These are phyloP conservation scores for Rhynchosporium secalis DNA, from an alignment of 2,329 filamentous ascomycete species.

Conservation along the genomic window DNA sequence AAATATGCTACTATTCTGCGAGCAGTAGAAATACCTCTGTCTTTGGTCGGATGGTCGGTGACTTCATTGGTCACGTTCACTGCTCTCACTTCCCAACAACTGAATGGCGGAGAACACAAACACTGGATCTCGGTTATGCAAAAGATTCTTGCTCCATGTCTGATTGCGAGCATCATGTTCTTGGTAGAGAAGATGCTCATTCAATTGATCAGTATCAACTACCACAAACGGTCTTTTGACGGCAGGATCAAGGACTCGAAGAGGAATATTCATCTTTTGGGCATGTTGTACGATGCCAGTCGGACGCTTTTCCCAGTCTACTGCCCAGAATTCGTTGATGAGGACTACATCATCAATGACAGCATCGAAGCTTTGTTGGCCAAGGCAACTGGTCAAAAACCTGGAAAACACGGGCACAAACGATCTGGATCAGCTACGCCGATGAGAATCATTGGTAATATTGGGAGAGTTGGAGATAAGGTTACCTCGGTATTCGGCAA, in stretches of 20 bases:
- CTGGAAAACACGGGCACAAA: constrained; percentile 44
- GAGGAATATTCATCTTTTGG: constrained; percentile 76
- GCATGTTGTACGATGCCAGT: constrained; percentile 87
- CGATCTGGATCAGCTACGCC: constrained; percentile 68
- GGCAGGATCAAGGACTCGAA: constrained; percentile 87
- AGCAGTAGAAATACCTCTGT: constrained; percentile 65
- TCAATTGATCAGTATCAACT: constrained; percentile 81
- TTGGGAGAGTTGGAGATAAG: constrained; percentile 85
- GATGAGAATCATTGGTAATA: constrained; percentile 71
- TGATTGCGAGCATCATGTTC: constrained; percentile 69
- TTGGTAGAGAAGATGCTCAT: constrained; percentile 77
- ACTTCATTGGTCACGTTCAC: constrained; percentile 63
- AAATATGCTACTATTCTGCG: constrained; percentile 68
- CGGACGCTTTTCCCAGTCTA: constrained; percentile 88
- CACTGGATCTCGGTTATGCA: constrained; percentile 60
- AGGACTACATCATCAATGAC: constrained; percentile 90
- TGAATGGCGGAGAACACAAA: constrained; percentile 23
- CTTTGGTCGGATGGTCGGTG: constrained; percentile 68
- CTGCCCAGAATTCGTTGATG: constrained; percentile 84
- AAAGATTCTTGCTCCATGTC: constrained; percentile 64
- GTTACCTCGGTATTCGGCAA: constrained; percentile 92
- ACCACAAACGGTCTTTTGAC: constrained; percentile 82
- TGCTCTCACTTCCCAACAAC: constrained; percentile 47
- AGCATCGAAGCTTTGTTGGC: constrained; percentile 69
- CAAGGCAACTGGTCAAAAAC: constrained; percentile 53